These are phyloP conservation scores for Apiospora kogelbergensis DNA, from an alignment of 2,329 filamentous ascomycete species.

Conservation along the genomic window DNA sequence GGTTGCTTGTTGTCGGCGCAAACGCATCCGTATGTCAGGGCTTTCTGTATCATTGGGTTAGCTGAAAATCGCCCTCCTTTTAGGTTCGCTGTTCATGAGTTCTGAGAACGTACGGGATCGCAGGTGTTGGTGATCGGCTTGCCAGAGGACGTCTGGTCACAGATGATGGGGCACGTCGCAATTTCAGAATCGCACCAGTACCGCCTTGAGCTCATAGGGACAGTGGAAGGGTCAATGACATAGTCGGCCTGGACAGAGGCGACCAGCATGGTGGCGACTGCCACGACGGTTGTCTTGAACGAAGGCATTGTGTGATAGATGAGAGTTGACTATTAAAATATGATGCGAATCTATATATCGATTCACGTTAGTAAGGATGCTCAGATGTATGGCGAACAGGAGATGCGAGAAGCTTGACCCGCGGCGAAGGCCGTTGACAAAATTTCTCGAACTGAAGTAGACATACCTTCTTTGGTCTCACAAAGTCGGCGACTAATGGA, in stretches of 20 bases:
- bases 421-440: background rate
- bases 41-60: constrained; percentile 39
- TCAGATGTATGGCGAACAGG: background rate
- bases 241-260: constrained; percentile 57
- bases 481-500: background rate
- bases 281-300: constrained; percentile 52
- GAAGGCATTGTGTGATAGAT: constrained; percentile 48
- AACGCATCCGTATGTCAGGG: constrained; percentile 69
- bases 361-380: background rate
- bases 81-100: background rate
- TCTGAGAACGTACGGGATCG: constrained; percentile 53
- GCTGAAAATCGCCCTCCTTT: background rate
- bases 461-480: background rate
- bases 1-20: constrained; percentile 67
- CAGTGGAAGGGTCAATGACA: constrained; percentile 60
- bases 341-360: background rate
- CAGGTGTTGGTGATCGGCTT: constrained; percentile 63
- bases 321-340: background rate
- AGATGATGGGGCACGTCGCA: constrained; percentile 70
- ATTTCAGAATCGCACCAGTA: constrained; percentile 66
- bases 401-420: background rate
- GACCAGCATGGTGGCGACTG: constrained; percentile 53
- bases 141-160: constrained; percentile 57
- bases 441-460: background rate
- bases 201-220: constrained; percentile 50